phyloP scores from a whole-genome alignment of 2,329 filamentous ascomycete species.

The Aspergillus bombycis region DNA sequence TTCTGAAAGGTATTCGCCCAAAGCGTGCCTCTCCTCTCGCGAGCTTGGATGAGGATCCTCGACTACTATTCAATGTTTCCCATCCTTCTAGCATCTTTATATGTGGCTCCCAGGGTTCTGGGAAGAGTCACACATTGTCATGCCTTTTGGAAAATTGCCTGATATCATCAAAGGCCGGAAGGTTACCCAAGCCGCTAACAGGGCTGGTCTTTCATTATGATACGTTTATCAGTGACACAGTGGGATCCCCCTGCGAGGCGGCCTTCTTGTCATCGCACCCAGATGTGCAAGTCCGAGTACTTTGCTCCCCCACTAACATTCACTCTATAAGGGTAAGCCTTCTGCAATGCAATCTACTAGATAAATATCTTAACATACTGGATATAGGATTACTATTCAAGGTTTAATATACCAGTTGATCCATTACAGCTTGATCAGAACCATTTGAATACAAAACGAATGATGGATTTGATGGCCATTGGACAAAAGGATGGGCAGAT shows the following conservation, averaged over 20 bases:
- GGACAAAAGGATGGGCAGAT: constrained; percentile 39
- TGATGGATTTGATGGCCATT: constrained; percentile 65
- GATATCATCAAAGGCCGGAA: constrained; percentile 47
- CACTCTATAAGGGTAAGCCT: constrained; percentile 12
- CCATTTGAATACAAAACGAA: constrained; percentile 60
- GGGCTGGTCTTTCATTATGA: constrained; percentile 70
- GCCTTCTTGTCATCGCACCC: constrained; percentile 55
- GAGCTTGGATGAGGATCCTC: constrained; percentile 10
- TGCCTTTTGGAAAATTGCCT: constrained; percentile 60
- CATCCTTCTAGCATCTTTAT: constrained; percentile 50
- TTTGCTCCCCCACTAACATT: constrained; percentile 60
- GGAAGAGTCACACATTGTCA: constrained; percentile 55
- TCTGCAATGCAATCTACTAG: background rate
- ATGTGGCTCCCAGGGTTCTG: constrained; percentile 61
- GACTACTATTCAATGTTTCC: constrained; percentile 22
- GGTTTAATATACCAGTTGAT: constrained; percentile 53
- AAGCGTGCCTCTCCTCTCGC: background rate
- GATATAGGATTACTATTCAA: constrained; percentile 45
- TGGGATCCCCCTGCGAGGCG: constrained; percentile 61
- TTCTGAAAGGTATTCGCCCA: too few relatives aligned
- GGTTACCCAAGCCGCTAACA: constrained; percentile 44
- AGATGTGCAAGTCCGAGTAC: constrained; percentile 53
- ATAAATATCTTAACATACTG: background rate
- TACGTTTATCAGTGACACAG: constrained; percentile 53
- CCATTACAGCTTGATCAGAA: constrained; percentile 55